phyloP scores from a whole-genome alignment of 148 eudicot genomes.

The Arctostaphylos glauca region DNA sequence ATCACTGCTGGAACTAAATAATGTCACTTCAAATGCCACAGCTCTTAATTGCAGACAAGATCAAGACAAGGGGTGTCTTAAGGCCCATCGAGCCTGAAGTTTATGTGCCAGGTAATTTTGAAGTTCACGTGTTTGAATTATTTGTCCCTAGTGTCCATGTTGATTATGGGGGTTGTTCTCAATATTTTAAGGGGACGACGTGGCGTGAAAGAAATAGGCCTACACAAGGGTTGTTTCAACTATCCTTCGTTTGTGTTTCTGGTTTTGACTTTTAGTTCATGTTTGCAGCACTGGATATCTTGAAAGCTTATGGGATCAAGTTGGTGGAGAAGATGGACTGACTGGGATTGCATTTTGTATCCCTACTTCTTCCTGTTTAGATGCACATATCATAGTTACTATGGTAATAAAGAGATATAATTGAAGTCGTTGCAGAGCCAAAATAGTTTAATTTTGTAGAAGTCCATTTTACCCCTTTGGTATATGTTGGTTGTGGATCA shows the following conservation, averaged over 20 bases:
- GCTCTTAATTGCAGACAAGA: conserved; percentile 79
- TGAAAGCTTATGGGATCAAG: conserved; percentile 71
- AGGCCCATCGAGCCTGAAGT: conserved; percentile 88
- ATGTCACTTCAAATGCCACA: conserved; percentile 28
- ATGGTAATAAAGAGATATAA: background rate
- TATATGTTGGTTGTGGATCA: too few relatives aligned
- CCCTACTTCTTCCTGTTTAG: background rate
- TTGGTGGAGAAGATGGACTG: conserved; percentile 60
- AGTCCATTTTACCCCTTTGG: too few relatives aligned
- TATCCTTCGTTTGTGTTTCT: background rate
- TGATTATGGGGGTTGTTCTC: background rate
- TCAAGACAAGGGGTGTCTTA: conserved; percentile 69
- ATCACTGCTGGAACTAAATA: conserved; percentile 10
- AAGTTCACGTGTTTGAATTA: background rate
- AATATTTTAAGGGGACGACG: background rate
- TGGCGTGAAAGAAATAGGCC: background rate
- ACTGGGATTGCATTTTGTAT: background rate
- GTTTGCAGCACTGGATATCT: conserved; percentile 59
- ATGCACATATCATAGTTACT: background rate
- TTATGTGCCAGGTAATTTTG: conserved; percentile 74
- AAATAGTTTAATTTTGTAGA: background rate
- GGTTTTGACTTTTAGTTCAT: background rate
- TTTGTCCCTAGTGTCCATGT: background rate
- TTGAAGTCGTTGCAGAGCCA: background rate
- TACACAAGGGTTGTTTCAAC: background rate